phyloP scores from a whole-genome alignment of 163 green algal species.

The Prototheca wickerhamii region DNA sequence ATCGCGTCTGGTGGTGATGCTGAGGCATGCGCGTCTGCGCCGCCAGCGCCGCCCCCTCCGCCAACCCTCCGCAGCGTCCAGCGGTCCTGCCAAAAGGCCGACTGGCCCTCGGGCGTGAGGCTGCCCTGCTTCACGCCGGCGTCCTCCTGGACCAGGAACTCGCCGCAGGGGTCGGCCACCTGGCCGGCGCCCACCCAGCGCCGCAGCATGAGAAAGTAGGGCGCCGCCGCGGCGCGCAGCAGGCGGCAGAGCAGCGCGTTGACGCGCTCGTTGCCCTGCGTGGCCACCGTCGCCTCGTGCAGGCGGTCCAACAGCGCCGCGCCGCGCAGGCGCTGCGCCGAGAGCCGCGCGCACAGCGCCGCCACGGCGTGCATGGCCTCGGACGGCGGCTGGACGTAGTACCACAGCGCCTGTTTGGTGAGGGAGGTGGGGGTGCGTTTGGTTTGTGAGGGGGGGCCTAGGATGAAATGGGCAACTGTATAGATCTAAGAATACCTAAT shows the following conservation, averaged over 20 bases:
- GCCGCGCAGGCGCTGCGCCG: slow-evolving; percentile 20
- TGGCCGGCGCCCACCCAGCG: slow-evolving; percentile 73
- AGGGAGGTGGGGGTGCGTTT: neutral
- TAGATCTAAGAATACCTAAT: too few relatives aligned
- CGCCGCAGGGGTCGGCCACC: slow-evolving; percentile 75
- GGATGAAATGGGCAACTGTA: too few relatives aligned
- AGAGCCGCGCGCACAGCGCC: slow-evolving; percentile 34
- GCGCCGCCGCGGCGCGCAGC: slow-evolving; percentile 53
- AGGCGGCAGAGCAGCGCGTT: slow-evolving; percentile 54
- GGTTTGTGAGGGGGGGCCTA: neutral
- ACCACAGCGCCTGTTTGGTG: slow-evolving; percentile 53
- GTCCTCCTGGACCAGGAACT: slow-evolving; percentile 85
- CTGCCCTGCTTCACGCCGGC: slow-evolving; percentile 27
- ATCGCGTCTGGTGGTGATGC: neutral
- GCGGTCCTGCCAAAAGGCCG: slow-evolving; percentile 68
- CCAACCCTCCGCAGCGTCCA: slow-evolving; percentile 17
- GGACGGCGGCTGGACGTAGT: slow-evolving; percentile 61
- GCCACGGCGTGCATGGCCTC: slow-evolving; percentile 56
- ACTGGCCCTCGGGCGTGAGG: slow-evolving; percentile 47
- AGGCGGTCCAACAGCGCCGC: slow-evolving; percentile 67
- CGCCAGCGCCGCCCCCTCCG: neutral
- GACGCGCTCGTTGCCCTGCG: slow-evolving; percentile 49
- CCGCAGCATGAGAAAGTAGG: slow-evolving; percentile 78
- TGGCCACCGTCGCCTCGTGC: slow-evolving; percentile 10
- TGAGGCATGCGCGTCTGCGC: neutral